phyloP scores from a whole-genome alignment of 179 eudicot species.

The Beta macrorhiza region DNA sequence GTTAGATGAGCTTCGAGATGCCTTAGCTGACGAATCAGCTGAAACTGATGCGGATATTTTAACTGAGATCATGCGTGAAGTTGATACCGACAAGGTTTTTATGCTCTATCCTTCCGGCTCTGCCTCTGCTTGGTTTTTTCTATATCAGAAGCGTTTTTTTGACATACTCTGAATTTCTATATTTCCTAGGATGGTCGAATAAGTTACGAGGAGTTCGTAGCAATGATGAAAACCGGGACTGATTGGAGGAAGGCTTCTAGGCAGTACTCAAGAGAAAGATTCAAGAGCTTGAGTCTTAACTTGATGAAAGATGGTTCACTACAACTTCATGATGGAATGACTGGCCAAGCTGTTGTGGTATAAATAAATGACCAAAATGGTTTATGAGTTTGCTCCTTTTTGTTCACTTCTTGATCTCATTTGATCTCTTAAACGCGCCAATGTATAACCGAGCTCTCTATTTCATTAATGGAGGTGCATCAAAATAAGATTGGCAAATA shows the following conservation, averaged over 20 bases:
- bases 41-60: constrained; percentile 65
- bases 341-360: constrained; percentile 62
- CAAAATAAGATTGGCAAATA: neutral
- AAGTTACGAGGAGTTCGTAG: constrained; percentile 83
- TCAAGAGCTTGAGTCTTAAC: constrained; percentile 79
- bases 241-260: constrained; percentile 98
- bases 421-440: neutral
- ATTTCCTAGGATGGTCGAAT: constrained; percentile 70
- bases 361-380: constrained; percentile 21
- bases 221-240: constrained; percentile 96
- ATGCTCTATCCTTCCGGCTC: neutral
- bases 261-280: constrained; percentile 88
- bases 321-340: constrained; percentile 71
- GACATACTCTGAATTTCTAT: neutral
- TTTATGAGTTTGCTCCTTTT: neutral
- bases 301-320: constrained; percentile 92
- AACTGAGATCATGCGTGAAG: constrained; percentile 83
- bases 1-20: constrained; percentile 79
- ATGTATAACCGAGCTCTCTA: neutral
- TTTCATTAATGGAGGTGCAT: constrained; percentile 1
- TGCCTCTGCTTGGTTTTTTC: no score
- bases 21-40: constrained; percentile 70
- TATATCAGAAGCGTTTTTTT: neutral
- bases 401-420: neutral
- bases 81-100: constrained; percentile 80